Percentiles rank a stretch among this genome's conserved stretches.
Evolutionary conservation across 768 basidiomycete genomes (phyloP).

Genomic region (Tricholoma sp.): DNA sequence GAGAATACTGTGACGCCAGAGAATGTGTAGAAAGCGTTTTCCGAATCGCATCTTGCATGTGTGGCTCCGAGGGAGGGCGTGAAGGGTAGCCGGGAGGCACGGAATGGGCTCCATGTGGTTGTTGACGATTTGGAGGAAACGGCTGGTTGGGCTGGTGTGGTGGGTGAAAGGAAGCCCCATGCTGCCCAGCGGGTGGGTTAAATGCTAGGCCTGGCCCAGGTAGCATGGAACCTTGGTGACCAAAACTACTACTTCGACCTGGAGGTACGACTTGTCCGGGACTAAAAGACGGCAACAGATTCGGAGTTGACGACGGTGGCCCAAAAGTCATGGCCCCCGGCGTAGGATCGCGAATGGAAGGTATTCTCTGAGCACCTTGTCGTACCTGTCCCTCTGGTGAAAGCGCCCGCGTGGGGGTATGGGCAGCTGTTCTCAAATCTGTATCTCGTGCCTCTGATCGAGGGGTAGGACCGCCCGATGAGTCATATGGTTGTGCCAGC

Average conservation of each 20-base stretch:
- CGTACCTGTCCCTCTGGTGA: conserved; percentile 27
- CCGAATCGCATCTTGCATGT: conserved; percentile 28
- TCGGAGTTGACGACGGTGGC: conserved; percentile 22
- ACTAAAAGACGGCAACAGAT: conserved; percentile 22
- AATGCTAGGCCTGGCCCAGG: conserved; percentile 10
- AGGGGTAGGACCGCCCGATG: background rate
- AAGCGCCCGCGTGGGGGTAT: conserved; percentile 17
- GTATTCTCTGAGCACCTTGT: conserved; percentile 20
- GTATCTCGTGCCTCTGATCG: conserved; percentile 12
- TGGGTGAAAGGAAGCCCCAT: conserved; percentile 15
- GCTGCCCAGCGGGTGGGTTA: conserved; percentile 1
- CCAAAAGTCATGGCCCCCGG: conserved; percentile 16
- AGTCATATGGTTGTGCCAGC: conserved; percentile 4
- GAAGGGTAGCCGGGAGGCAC: conserved; percentile 10
- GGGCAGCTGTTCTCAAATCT: conserved; percentile 12
- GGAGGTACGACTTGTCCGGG: conserved; percentile 5
- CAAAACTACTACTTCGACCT: conserved; percentile 5
- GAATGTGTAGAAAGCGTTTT: conserved; percentile 60
- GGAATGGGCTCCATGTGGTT: conserved; percentile 11
- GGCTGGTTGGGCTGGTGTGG: conserved; percentile 11
- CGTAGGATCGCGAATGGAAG: conserved; percentile 19
- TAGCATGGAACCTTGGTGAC: conserved; percentile 9
- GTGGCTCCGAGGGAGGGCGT: conserved; percentile 47
- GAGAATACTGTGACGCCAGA: conserved; percentile 47
- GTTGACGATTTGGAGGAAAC: conserved; percentile 12